phyloP scores from a whole-genome alignment of 345 rosid species.

The Triadica sebifera region DNA sequence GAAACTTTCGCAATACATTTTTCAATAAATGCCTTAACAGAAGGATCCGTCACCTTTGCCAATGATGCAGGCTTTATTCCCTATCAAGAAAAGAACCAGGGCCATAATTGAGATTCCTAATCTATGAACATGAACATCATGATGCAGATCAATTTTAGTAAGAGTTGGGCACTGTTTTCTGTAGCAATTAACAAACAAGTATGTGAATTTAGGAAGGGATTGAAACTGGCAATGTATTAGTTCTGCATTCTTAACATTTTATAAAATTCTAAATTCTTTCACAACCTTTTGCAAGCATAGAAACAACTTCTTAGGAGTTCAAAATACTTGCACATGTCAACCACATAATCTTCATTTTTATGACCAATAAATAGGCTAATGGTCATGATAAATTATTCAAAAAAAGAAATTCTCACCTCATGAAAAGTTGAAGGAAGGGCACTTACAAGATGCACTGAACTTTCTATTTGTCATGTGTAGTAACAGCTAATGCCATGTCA shows the following conservation, averaged over 20 bases:
- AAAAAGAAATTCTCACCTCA: neutral
- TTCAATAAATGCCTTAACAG: slow-evolving; percentile 71
- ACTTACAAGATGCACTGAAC: neutral
- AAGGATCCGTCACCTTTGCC: slow-evolving; percentile 65
- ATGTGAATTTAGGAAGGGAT: neutral
- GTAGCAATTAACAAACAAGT: neutral
- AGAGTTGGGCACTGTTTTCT: neutral
- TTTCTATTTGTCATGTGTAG: neutral
- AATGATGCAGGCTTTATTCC: slow-evolving; percentile 94
- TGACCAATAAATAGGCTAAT: neutral
- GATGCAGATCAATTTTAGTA: neutral
- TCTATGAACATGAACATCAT: neutral
- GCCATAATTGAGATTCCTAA: slow-evolving; percentile 11
- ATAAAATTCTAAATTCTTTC: neutral
- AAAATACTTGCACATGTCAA: neutral
- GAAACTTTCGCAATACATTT: slow-evolving; percentile 83
- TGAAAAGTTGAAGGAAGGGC: neutral
- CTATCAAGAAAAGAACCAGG: slow-evolving; percentile 36
- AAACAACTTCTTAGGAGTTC: neutral
- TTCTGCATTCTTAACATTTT: neutral
- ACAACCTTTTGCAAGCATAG: neutral
- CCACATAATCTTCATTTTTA: neutral
- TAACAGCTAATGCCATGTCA: neutral
- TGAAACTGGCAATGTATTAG: neutral
- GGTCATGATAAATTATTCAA: neutral